These are phyloP conservation scores for Spiraea crenata DNA, from an alignment of 331 rosid species.

Conservation along the genomic window DNA sequence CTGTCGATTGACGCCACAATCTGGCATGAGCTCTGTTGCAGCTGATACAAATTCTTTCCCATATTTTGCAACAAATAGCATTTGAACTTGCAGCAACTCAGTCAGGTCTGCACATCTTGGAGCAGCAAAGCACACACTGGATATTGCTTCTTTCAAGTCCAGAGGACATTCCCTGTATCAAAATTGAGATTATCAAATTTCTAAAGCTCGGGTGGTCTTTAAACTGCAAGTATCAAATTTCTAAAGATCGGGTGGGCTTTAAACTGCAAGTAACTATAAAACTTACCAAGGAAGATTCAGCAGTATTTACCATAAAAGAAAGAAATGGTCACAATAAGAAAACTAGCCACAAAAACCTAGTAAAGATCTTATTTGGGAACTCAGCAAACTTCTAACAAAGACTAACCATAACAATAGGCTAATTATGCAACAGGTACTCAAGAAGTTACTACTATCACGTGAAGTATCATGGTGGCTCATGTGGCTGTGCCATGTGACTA, in stretches of 20 bases:
- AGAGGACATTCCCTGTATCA: constrained; percentile 85
- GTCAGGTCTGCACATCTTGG: constrained; percentile 97
- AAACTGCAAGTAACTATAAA: neutral
- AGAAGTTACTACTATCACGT: neutral
- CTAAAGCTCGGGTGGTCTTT: neutral
- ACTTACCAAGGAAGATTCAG: too few relatives aligned
- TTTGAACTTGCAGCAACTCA: constrained; percentile 91
- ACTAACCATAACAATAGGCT: neutral
- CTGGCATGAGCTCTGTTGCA: constrained; percentile 91
- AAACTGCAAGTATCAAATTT: neutral
- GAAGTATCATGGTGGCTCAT: neutral
- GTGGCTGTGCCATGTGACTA: neutral
- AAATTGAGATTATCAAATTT: neutral
- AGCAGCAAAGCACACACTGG: constrained; percentile 95
- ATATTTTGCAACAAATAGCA: constrained; percentile 71
- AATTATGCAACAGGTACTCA: neutral
- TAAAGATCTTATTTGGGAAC: neutral
- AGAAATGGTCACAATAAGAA: neutral
- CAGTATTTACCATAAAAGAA: neutral
- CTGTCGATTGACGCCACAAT: constrained; percentile 98
- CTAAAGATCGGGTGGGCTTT: neutral
- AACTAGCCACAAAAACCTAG: neutral
- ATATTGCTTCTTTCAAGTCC: constrained; percentile 97
- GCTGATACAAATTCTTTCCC: constrained; percentile 90
- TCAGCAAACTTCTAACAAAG: neutral